These are phyloP conservation scores for Neurospora sp. DNA, from an alignment of 495 filamentous ascomycete genomes.

Conservation along the genomic window DNA sequence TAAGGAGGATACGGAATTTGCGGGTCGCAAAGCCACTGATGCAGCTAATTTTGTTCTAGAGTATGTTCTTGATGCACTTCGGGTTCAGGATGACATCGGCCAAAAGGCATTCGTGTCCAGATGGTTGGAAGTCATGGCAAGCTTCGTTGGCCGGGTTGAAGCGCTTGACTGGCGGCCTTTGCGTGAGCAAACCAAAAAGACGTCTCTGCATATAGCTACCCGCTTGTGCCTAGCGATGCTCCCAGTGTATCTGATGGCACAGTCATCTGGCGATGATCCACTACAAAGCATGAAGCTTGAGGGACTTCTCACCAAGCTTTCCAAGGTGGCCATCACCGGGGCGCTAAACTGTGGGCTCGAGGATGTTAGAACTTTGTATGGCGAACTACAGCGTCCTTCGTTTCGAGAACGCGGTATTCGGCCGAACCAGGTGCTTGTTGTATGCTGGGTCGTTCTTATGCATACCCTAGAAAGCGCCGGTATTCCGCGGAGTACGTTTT, in stretches of 20 bases:
- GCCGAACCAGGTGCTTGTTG: conserved; percentile 43
- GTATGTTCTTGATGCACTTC: conserved; percentile 30
- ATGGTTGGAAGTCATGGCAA: conserved; percentile 32
- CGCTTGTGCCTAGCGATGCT: conserved; percentile 12
- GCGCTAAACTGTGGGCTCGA: conserved; percentile 40
- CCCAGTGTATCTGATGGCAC: conserved; percentile 22
- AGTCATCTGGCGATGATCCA: conserved; percentile 12
- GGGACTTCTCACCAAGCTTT: conserved; percentile 29
- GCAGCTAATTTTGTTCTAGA: conserved; percentile 30
- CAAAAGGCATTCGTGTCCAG: conserved; percentile 33
- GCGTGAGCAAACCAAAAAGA: conserved; percentile 1
- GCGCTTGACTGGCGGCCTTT: conserved; percentile 6
- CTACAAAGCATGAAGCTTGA: conserved; percentile 30
- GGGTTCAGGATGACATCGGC: conserved; percentile 17
- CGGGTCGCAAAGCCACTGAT: conserved; percentile 7
- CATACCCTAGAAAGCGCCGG: conserved; percentile 43
- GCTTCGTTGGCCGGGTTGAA: conserved; percentile 27
- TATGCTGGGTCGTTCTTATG: conserved; percentile 58
- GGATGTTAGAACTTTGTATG: conserved; percentile 50
- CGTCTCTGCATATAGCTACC: conserved; percentile 6
- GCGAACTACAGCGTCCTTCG: conserved; percentile 43
- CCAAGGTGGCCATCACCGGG: conserved; percentile 25
- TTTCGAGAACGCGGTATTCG: conserved; percentile 58
- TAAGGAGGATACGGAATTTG: background rate
- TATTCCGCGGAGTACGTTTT: conserved; percentile 43